Conservation (phyloP, 306 rosid genomes). For the Alnus rubra region DNA sequence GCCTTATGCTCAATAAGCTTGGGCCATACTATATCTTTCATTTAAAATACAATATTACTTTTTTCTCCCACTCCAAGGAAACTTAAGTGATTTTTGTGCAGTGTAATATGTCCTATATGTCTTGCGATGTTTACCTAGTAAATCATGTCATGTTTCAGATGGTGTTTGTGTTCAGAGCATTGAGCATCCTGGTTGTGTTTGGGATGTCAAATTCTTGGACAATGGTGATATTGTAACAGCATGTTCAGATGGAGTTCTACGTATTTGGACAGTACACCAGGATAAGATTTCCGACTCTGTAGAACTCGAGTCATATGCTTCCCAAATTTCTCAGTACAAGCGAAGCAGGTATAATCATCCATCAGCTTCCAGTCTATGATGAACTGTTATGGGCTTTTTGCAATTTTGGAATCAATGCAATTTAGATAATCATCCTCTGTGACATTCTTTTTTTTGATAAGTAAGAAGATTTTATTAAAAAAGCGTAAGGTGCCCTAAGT, state of each 20-base stretch:
- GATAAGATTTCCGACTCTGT: slow-evolving; percentile 66
- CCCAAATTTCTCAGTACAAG: slow-evolving; percentile 73
- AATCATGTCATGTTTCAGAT: slow-evolving; percentile 49
- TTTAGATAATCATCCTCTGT: not conserved
- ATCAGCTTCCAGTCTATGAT: slow-evolving; percentile 23
- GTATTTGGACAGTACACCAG: slow-evolving; percentile 73
- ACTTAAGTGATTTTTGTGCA: not conserved
- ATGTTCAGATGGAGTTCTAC: slow-evolving; percentile 87
- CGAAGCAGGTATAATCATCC: slow-evolving; percentile 61
- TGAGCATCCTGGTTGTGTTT: slow-evolving; percentile 98
- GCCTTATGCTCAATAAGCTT: not conserved
- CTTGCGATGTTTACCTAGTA: not conserved
- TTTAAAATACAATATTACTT: not conserved
- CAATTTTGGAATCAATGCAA: not conserved
- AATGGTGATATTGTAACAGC: slow-evolving; percentile 95
- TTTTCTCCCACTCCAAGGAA: not conserved
- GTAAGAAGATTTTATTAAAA: no score
- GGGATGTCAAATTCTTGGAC: slow-evolving; percentile 95
- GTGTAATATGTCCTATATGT: not conserved
- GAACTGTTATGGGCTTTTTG: not conserved
- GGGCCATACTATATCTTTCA: not conserved
- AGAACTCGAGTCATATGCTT: slow-evolving; percentile 67
- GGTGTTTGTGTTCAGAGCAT: slow-evolving; percentile 91
- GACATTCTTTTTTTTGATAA: no score
- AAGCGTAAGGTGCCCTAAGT: no score